Percentiles rank a stretch among this genome's conserved stretches.
Conservation (phyloP, 2,329 filamentous ascomycete species). For the Lachnellula subtilissima region DNA sequence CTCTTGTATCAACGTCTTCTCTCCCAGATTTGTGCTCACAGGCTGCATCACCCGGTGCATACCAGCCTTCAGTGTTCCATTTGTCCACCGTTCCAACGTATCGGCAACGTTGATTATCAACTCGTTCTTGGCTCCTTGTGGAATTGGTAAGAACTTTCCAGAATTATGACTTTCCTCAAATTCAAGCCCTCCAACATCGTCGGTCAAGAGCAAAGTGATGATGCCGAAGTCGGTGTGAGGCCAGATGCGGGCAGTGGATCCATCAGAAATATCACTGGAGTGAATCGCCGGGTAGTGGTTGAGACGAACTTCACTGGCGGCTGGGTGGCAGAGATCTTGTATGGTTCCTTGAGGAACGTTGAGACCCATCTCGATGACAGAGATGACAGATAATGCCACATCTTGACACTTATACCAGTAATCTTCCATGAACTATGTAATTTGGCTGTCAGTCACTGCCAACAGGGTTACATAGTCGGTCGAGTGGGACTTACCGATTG, state of each 20-base stretch:
- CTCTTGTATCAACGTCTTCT: neutral
- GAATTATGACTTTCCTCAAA: slow-evolving; percentile 13
- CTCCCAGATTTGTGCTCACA: neutral
- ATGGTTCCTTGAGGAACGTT: no score
- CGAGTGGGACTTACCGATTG: no score
- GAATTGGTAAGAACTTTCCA: slow-evolving; percentile 6
- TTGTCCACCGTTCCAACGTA: slow-evolving; percentile 10
- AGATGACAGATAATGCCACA: no score
- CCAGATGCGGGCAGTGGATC: slow-evolving; percentile 11
- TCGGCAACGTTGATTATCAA: slow-evolving; percentile 15
- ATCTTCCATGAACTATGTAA: no score
- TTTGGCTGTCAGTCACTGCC: no score
- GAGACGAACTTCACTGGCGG: slow-evolving; percentile 8
- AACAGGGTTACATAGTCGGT: no score
- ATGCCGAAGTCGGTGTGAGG: slow-evolving; percentile 16
- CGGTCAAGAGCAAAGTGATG: slow-evolving; percentile 16
- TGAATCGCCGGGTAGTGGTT: slow-evolving; percentile 17
- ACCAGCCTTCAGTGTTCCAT: slow-evolving; percentile 12
- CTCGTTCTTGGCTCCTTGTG: slow-evolving; percentile 5
- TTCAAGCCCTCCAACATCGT: slow-evolving; percentile 14
- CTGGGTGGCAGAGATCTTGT: neutral
- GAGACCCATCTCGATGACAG: no score
- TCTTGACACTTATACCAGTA: no score
- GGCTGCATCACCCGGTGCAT: slow-evolving; percentile 12
- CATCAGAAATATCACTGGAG: slow-evolving; percentile 2